A percentile compares a stretch with the other conserved stretches of the same genome.
Conservation (phyloP, 179 eudicot species). For the Drosera spatulata region DNA sequence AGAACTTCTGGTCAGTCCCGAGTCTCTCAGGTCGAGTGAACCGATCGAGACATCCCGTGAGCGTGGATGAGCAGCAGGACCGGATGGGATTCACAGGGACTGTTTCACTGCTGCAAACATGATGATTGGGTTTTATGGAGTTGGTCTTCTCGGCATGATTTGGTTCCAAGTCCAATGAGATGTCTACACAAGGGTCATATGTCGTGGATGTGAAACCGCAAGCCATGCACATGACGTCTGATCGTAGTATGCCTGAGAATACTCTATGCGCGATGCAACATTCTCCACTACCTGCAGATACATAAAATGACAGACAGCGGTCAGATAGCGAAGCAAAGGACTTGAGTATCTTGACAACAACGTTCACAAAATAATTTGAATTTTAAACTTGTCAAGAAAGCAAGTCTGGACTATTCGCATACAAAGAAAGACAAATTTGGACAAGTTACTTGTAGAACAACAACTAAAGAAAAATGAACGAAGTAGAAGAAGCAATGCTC, state of each 20-base stretch:
- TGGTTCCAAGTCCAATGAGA: conserved; percentile 59
- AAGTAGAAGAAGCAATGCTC: too few species aligned
- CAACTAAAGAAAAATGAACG: too few species aligned
- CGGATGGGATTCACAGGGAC: conserved; percentile 15
- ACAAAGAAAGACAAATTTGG: too few species aligned
- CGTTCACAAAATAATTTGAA: too few species aligned
- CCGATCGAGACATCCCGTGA: conserved; percentile 57
- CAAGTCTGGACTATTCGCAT: too few species aligned
- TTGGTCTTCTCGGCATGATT: conserved; percentile 17
- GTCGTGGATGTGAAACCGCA: conserved; percentile 77
- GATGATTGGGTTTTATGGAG: conserved; percentile 18
- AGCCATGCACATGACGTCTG: conserved; percentile 68
- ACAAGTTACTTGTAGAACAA: too few species aligned
- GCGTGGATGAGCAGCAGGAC: conserved; percentile 24
- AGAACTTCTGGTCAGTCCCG: conserved; percentile 64
- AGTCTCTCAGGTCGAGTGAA: conserved; percentile 64
- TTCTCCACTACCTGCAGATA: conserved; percentile 44
- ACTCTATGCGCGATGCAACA: conserved; percentile 73
- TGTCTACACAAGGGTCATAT: conserved; percentile 67
- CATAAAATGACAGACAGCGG: not conserved
- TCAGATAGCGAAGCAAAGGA: conserved; percentile 3
- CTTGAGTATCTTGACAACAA: not conserved
- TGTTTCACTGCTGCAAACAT: conserved; percentile 25
- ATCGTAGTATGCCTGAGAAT: conserved; percentile 63
- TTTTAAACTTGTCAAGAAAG: too few species aligned